These are phyloP conservation scores for Mucor mucedo DNA, from an alignment of 371 early-diverging fungal genomes.

Conservation along the genomic window DNA sequence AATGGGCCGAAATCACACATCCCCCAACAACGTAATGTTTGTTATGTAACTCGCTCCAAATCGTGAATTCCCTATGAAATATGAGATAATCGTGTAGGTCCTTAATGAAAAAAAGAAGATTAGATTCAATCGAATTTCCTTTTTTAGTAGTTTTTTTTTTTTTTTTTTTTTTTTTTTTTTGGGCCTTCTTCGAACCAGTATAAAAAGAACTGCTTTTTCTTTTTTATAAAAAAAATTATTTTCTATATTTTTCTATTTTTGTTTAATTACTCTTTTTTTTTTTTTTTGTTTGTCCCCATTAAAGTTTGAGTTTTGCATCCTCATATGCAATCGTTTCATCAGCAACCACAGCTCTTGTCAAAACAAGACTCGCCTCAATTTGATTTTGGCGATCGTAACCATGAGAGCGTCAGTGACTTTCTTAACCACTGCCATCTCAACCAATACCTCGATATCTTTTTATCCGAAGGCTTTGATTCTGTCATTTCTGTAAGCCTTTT, in stretches of 20 bases:
- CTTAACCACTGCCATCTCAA: conserved; percentile 27
- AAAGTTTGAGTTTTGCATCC: not conserved
- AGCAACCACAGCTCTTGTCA: not conserved
- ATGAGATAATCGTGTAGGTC: too few relatives aligned
- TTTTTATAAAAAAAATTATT: not conserved
- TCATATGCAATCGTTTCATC: not conserved
- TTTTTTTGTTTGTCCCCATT: not conserved
- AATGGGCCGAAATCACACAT: too few relatives aligned
- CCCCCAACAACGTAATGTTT: too few relatives aligned
- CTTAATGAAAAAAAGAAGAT: too few relatives aligned
- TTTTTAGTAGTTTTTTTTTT: too few relatives aligned
- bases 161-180: not conserved
- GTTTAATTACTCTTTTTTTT: not conserved
- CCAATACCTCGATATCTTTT: conserved; percentile 40
- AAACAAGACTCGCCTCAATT: not conserved
- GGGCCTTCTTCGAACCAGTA: too few relatives aligned
- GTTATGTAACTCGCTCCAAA: too few relatives aligned
- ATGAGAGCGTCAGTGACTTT: conserved; percentile 28
- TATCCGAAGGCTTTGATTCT: conserved; percentile 47
- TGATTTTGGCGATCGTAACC: not conserved
- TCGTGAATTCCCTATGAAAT: too few relatives aligned
- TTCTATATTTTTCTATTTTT: not conserved
- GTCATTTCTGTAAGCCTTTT: conserved; percentile 35
- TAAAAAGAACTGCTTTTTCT: too few relatives aligned
- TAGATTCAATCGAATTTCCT: too few relatives aligned